Conservation (phyloP, 345 rosid species). For the Aurinia saxatilis region DNA sequence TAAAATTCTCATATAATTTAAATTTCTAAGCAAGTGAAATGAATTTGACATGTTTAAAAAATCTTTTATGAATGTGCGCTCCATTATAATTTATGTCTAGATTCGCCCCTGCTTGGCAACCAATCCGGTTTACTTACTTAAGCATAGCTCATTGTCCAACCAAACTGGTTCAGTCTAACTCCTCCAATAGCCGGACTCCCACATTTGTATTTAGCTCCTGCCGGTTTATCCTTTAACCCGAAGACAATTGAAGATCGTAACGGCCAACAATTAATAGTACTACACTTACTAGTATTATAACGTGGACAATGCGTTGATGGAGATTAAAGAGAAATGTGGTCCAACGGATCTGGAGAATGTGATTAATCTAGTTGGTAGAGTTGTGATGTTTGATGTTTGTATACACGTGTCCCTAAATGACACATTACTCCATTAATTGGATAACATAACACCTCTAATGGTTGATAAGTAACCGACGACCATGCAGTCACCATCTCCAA, state of each 20-base stretch:
- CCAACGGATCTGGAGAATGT: neutral
- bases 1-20: too few relatives aligned
- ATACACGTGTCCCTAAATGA: slow-evolving; percentile 15
- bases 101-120: too few relatives aligned
- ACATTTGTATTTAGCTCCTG: neutral
- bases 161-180: neutral
- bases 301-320: neutral
- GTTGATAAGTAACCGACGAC: neutral
- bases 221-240: neutral
- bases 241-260: neutral
- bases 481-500: too few relatives aligned
- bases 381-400: slow-evolving; percentile 1
- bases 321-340: neutral
- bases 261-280: neutral
- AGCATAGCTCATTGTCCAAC: neutral
- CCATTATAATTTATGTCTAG: too few relatives aligned
- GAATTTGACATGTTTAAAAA: too few relatives aligned
- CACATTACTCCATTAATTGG: neutral
- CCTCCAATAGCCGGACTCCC: neutral
- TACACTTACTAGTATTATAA: neutral
- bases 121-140: too few relatives aligned
- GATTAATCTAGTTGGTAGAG: neutral
- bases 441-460: neutral
- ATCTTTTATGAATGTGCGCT: too few relatives aligned
- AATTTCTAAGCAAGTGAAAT: too few relatives aligned